These are phyloP conservation scores for Candida coleopterorum DNA, from an alignment of 805 yeast genomes.

Conservation along the genomic window DNA sequence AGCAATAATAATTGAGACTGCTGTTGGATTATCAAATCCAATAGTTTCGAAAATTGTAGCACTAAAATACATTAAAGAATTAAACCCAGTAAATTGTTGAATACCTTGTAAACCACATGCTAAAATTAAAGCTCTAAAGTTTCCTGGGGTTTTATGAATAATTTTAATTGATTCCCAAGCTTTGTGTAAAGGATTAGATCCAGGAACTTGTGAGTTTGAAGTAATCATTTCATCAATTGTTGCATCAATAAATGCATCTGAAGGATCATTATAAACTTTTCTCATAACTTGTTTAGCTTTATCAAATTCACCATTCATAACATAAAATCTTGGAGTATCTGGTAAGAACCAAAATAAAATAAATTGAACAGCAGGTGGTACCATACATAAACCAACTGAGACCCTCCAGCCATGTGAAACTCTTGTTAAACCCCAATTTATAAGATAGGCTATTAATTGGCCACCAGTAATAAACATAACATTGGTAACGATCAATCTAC, in stretches of 20 bases:
- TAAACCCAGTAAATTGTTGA: conserved; percentile 96
- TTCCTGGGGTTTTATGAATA: conserved; percentile 66
- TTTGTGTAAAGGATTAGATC: conserved; percentile 38
- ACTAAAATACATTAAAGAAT: conserved; percentile 92
- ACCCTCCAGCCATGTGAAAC: conserved; percentile 89
- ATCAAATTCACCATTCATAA: conserved; percentile 61
- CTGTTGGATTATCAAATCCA: conserved; percentile 87
- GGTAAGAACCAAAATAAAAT: conserved; percentile 79
- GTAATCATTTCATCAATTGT: conserved; percentile 64
- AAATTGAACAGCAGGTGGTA: conserved; percentile 81
- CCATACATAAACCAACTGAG: conserved; percentile 82
- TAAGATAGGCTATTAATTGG: conserved; percentile 88
- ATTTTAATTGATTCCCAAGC: conserved; percentile 58
- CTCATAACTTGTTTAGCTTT: conserved; percentile 64
- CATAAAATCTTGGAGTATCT: conserved; percentile 89
- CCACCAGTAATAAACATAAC: conserved; percentile 92
- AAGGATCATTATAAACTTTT: conserved; percentile 58
- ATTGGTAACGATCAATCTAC: conserved; percentile 83
- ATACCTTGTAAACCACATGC: conserved; percentile 94
- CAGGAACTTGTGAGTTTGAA: conserved; percentile 39
- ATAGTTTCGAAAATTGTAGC: conserved; percentile 88
- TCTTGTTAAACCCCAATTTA: conserved; percentile 78
- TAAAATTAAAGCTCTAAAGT: conserved; percentile 82
- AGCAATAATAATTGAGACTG: conserved; percentile 88
- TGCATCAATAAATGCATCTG: conserved; percentile 58